Conservation (phyloP, 106 monocot species). For the Acanthochlamys bracteata region DNA sequence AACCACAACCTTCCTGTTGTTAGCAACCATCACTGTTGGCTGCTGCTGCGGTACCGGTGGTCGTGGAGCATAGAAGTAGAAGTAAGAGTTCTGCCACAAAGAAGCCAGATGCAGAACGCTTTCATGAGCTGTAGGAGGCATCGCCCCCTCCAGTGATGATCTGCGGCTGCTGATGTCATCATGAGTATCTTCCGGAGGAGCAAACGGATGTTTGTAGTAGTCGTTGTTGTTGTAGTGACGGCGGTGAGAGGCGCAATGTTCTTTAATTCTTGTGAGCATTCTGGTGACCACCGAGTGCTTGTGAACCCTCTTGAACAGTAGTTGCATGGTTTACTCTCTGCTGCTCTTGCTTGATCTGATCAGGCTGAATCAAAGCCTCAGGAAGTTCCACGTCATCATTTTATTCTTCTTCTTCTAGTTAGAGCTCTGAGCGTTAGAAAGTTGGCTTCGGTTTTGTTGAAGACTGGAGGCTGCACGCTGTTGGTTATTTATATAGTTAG, state of each 20-base stretch:
- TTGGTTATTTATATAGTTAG: too few species aligned
- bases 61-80: constrained; percentile 13
- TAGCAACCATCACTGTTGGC: neutral
- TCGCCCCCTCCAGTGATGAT: too few species aligned
- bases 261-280: constrained; percentile 68
- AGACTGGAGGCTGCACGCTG: neutral
- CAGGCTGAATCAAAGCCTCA: too few species aligned
- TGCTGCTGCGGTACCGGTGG: neutral
- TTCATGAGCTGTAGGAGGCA: too few species aligned
- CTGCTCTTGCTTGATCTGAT: neutral
- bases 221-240: too few species aligned
- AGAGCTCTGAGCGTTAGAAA: too few species aligned
- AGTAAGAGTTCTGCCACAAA: neutral
- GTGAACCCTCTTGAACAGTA: constrained; percentile 50
- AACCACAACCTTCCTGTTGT: neutral
- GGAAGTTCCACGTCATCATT: neutral
- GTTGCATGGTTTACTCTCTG: constrained; percentile 23
- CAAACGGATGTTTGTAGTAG: too few species aligned
- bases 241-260: constrained; percentile 23
- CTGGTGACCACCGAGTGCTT: constrained; percentile 68
- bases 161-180: too few species aligned
- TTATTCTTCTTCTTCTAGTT: too few species aligned
- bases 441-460: neutral
- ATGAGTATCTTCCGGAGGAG: too few species aligned
- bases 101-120: neutral